These are phyloP conservation scores for Rubia peregrina DNA, from an alignment of 305 asterid species.

Conservation along the genomic window DNA sequence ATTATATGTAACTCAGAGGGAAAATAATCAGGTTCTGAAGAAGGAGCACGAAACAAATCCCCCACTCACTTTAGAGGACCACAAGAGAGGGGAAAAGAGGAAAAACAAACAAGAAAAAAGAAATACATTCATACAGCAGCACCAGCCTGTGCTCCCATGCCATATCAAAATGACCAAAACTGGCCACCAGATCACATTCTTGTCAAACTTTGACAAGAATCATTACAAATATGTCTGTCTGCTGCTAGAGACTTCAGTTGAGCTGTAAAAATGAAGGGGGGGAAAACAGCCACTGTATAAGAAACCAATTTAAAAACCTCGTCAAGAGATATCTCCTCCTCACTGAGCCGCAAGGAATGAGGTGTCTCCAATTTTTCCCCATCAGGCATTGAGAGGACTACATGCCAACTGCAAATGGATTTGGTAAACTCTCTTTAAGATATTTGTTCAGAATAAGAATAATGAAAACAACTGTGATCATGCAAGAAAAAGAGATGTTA, in stretches of 20 bases:
- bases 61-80: background rate
- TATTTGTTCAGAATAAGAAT: conserved; percentile 18
- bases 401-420: conserved; percentile 61
- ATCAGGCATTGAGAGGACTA: conserved; percentile 75
- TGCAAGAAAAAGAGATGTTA: background rate
- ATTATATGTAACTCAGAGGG: background rate
- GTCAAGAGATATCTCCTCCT: conserved; percentile 75
- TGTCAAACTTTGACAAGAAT: background rate
- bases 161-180: background rate
- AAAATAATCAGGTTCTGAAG: background rate
- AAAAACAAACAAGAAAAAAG: conserved; percentile 1
- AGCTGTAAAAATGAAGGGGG: background rate
- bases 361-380: conserved; percentile 71
- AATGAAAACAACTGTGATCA: background rate
- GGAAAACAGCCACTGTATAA: background rate
- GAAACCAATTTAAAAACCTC: conserved; percentile 36
- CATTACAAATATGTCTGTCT: background rate
- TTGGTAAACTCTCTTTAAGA: conserved; percentile 15
- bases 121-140: background rate
- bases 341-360: conserved; percentile 58
- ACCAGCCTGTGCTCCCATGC: background rate
- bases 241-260: background rate
- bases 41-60: background rate
- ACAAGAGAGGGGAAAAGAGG: background rate
- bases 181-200: background rate